Evolutionary conservation across 306 rosid genomes (phyloP), one percentile per base, ranked within the genome.

Genomic region (Coriaria nepalensis): DNA sequence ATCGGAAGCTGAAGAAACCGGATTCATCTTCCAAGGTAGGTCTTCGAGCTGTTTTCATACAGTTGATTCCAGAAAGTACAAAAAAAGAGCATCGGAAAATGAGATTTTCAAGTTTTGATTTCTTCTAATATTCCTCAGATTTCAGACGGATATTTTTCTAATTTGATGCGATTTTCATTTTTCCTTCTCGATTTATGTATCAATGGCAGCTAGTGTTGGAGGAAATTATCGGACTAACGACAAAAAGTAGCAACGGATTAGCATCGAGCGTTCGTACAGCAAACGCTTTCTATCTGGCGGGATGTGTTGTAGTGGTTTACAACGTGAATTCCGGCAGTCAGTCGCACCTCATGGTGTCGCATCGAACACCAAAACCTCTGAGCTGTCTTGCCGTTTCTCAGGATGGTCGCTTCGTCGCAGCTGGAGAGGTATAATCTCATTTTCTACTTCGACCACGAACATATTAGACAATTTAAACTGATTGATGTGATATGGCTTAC

Each of bases 221-320:
- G 53, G 88, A 83, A 76, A 64, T 83, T 7, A 76, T 79, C 55
- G 88, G 88, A 12, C 41, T 80, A 62, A 79, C 94, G 11, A 64
- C 80, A 6, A 71, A 72, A 66, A 68, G 69, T 13, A 45, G 69
- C 52, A 79, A 79, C 50, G 85, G 88, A 53, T 56, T 83, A 62
- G 76, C 84, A 55, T 83, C 85, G 0, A 71, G 58, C 45, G 47
- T 43, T 33, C 59, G 64, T 29, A 66, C 74, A 13, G 46, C 66
- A 45, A 73, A 53, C 49, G 68, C 77, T 58, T 88, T 73, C 50
- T 79, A 73, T 67, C 57, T 76, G 62, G 88, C 78, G 6, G 82
- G 85, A 47, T 74, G 76, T 35, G 94, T 83, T 37, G 86, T 69
- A 59, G 82, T 76, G 47, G 74, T 83, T 47, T 68, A 71, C 57